These are phyloP conservation scores for Apium graveolens DNA, from an alignment of 129 eudicot genomes.

Conservation along the genomic window DNA sequence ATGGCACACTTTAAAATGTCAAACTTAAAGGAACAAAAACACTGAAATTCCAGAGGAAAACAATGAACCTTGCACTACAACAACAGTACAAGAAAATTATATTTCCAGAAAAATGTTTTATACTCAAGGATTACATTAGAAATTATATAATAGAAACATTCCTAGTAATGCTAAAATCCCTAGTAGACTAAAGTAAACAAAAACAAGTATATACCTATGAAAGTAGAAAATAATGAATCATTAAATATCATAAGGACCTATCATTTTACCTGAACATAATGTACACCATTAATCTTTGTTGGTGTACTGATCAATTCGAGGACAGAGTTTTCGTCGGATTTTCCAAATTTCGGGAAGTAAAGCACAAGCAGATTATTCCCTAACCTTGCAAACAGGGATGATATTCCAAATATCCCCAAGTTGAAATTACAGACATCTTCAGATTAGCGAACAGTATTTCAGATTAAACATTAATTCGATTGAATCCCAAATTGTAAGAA, in stretches of 20 bases:
- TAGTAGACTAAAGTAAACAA: neutral
- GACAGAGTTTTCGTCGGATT: slow-evolving; percentile 70
- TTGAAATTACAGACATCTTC: no score
- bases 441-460: no score
- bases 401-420: no score
- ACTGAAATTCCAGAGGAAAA: neutral
- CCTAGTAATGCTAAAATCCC: neutral
- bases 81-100: neutral
- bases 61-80: neutral
- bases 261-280: slow-evolving; percentile 76
- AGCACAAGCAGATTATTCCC: no score
- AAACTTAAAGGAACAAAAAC: no score
- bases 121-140: neutral
- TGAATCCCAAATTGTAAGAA: no score
- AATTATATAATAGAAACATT: neutral
- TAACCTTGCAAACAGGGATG: no score
- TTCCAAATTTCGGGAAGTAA: slow-evolving; percentile 56
- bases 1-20: no score
- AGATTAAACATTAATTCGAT: no score
- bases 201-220: neutral
- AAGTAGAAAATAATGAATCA: no score
- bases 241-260: no score
- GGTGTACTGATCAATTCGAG: slow-evolving; percentile 81
- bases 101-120: neutral
- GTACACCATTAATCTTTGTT: slow-evolving; percentile 83